These are phyloP conservation scores for Zizania latifolia DNA, from an alignment of 176 grass and related monocot species.

Conservation along the genomic window DNA sequence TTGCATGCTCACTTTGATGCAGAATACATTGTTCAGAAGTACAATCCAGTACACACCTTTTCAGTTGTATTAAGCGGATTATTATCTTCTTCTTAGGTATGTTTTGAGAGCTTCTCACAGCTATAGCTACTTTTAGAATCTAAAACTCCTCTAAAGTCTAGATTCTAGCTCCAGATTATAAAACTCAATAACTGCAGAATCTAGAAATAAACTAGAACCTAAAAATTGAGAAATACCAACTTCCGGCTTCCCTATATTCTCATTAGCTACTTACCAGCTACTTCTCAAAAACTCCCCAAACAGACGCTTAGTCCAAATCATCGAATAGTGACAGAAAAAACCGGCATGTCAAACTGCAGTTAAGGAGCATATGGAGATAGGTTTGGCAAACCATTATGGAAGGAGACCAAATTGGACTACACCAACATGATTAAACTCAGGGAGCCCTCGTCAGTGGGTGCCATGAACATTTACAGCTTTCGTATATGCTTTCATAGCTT, in stretches of 20 bases:
- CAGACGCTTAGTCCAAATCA: background rate
- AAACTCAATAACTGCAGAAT: too few species aligned
- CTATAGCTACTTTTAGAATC: too few species aligned
- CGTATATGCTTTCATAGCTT: background rate
- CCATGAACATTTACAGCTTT: background rate
- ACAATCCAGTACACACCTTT: background rate
- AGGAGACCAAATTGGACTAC: background rate
- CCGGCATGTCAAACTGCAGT: slow-evolving; percentile 9
- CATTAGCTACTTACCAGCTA: too few species aligned
- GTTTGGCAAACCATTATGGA: slow-evolving; percentile 13
- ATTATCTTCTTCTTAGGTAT: background rate
- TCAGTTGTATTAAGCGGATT: background rate
- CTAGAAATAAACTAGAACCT: too few species aligned
- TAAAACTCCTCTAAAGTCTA: too few species aligned
- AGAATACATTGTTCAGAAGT: background rate
- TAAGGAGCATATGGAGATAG: background rate
- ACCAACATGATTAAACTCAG: background rate
- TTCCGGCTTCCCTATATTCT: too few species aligned
- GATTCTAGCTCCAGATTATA: too few species aligned
- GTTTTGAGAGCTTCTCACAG: too few species aligned
- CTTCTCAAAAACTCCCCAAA: too few species aligned
- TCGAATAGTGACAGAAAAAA: background rate
- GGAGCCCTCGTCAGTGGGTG: background rate
- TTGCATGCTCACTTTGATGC: background rate
- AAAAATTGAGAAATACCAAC: too few species aligned